These are phyloP conservation scores for Blattamonas nauphoetae DNA, from an alignment of 78 protist species.

Conservation along the genomic window DNA sequence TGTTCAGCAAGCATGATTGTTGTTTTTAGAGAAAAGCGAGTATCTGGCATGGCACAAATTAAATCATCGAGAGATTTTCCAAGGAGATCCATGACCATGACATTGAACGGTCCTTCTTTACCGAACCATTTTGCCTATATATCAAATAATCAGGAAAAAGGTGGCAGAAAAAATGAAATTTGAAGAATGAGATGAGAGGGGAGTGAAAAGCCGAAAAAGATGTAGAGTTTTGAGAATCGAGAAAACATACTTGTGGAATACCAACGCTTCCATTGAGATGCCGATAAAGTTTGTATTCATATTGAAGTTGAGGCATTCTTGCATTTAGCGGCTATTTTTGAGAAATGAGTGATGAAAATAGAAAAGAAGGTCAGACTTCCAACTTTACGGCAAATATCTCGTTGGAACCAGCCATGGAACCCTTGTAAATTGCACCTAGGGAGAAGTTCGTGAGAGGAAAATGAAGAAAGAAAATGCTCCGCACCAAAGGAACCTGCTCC, in stretches of 20 bases:
- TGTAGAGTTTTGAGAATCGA: neutral
- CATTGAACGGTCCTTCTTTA: too few species aligned
- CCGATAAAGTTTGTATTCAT: conserved; percentile 23
- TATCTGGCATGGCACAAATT: conserved; percentile 15
- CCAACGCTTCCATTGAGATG: conserved; percentile 25
- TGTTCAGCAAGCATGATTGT: conserved; percentile 32
- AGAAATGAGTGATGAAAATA: neutral
- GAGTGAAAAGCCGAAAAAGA: neutral
- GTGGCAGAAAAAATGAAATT: neutral
- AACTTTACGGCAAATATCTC: neutral
- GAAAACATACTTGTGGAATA: conserved; percentile 31
- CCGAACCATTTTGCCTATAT: too few species aligned
- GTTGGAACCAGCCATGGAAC: too few species aligned
- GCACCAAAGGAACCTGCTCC: conserved; percentile 30
- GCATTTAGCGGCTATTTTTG: neutral
- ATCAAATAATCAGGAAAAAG: conserved; percentile 64
- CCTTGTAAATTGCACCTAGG: too few species aligned
- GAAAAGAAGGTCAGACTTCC: neutral
- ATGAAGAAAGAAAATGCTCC: too few species aligned
- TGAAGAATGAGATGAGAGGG: neutral
- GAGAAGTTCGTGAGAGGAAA: too few species aligned
- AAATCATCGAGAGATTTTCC: conserved; percentile 50
- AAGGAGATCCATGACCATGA: conserved; percentile 47
- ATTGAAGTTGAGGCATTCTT: conserved; percentile 19
- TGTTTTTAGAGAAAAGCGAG: conserved; percentile 33